Evolutionary conservation across 163 green algal species (phyloP), one percentile per base, ranked within the genome.

Genomic region (Scenedesmus sp.): DNA sequence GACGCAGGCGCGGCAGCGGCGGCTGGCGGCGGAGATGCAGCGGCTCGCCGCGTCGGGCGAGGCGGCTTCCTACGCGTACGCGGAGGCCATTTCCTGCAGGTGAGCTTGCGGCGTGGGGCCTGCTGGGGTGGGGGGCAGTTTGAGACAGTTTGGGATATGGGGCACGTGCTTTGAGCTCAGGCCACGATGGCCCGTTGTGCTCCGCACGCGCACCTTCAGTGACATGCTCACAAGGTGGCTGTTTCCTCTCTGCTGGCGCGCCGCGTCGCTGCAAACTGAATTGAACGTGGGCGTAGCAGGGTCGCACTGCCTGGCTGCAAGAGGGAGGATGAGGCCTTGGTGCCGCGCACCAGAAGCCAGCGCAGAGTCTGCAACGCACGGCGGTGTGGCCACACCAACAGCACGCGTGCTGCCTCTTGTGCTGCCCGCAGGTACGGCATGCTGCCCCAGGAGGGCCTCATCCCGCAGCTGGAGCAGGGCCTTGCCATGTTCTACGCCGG

Each of bases 401-500:
- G n/a, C n/a, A 16, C 44, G 6, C 40, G 5, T 61, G 44, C 79
- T 68, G 44, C 37, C n/a, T 49, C 80, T 70, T 42, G 30, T 68
- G 43, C 33, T 87, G 30, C 82, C n/a, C 53, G 49, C 86, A 87
- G 87, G 30, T 91, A 87, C 53, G 87, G 87, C 78, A 49, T 83
- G 78, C 42, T 91, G n/a, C 56, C 56, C 13, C n/a, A 91, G 42
- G 76, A 87, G 30, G 87, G 87, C 13, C 43, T 91, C 15, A 10
- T 87, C 3, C 40, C 87, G 0, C 78, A 82, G 37, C 87, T 91
- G 10, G 51, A 72, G 78, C 78, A 91, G 13, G 87, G 87, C 40
- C 79, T 91, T 9, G 33, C 73, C 26, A 65, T 91, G 70, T 91
- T 91, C 35, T 91, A 91, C 33, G 78, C 87, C 16, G 87, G 87